Percentiles rank a stretch among this genome's conserved stretches.
These are phyloP conservation scores for Deinandra increscens DNA, from an alignment of 129 eudicot species.

Conservation along the genomic window DNA sequence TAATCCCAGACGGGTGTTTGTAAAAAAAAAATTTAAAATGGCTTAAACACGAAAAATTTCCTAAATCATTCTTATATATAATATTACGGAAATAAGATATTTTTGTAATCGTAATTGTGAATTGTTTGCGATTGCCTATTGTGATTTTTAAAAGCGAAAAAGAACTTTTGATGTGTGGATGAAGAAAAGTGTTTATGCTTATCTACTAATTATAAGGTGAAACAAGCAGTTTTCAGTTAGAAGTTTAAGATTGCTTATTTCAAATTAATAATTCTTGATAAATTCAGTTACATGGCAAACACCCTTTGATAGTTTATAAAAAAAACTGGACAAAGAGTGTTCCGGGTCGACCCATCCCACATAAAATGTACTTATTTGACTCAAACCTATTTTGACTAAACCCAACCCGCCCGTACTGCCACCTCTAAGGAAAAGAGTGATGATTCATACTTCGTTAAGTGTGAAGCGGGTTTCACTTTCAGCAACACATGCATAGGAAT, in stretches of 20 bases:
- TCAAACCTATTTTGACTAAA: too few species aligned
- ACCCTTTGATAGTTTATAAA: not conserved
- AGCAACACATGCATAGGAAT: conserved; percentile 88
- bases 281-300: not conserved
- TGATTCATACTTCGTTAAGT: conserved; percentile 54
- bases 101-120: not conserved
- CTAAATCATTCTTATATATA: not conserved
- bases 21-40: too few species aligned
- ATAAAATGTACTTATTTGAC: not conserved
- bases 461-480: conserved; percentile 93
- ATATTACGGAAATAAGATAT: not conserved
- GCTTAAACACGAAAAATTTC: not conserved
- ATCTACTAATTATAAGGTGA: not conserved
- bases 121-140: not conserved
- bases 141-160: not conserved
- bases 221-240: not conserved
- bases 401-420: not conserved
- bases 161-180: not conserved
- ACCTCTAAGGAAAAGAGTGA: not conserved
- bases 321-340: not conserved
- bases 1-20: not conserved
- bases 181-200: not conserved
- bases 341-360: not conserved
- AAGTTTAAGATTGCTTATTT: not conserved
- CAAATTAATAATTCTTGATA: not conserved